Evolutionary conservation across 805 yeast genomes (phyloP).

Genomic region (Zygosaccharomyces bailii): DNA sequence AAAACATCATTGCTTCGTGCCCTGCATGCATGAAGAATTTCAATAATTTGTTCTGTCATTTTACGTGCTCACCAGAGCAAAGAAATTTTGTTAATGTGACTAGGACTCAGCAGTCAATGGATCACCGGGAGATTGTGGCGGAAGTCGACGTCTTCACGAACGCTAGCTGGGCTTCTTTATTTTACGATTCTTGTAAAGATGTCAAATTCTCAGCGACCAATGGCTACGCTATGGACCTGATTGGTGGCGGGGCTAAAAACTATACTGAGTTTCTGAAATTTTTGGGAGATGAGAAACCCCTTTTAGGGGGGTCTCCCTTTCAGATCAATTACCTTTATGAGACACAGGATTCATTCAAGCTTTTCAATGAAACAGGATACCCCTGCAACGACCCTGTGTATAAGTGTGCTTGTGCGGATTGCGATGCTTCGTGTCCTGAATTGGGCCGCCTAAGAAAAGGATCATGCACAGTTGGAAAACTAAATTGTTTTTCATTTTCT

Average conservation of each 20-base stretch:
- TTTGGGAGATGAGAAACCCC: constrained; percentile 90
- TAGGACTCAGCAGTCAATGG: constrained; percentile 37
- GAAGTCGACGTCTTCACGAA: constrained; percentile 66
- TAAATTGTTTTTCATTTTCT: constrained; percentile 73
- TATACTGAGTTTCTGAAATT: constrained; percentile 75
- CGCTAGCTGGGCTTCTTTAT: constrained; percentile 53
- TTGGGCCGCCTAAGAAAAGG: constrained; percentile 46
- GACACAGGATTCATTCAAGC: constrained; percentile 19
- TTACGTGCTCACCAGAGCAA: constrained; percentile 88
- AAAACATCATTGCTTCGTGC: constrained; percentile 78
- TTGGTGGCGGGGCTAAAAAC: constrained; percentile 94
- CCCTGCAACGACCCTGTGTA: constrained; percentile 61
- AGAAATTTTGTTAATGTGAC: constrained; percentile 69
- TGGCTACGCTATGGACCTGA: constrained; percentile 93
- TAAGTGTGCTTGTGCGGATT: constrained; percentile 88
- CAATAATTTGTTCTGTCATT: constrained; percentile 75
- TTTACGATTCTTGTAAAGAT: constrained; percentile 82
- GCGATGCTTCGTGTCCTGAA: constrained; percentile 73
- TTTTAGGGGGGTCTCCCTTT: constrained; percentile 93
- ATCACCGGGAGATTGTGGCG: constrained; percentile 58
- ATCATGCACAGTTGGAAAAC: constrained; percentile 52
- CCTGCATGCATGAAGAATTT: constrained; percentile 92
- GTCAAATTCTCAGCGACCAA: constrained; percentile 92
- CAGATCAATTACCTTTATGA: constrained; percentile 76
- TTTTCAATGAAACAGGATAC: constrained; percentile 25